Conservation (phyloP, 495 filamentous ascomycete genomes). For the Trichoderma orchidacearum region DNA sequence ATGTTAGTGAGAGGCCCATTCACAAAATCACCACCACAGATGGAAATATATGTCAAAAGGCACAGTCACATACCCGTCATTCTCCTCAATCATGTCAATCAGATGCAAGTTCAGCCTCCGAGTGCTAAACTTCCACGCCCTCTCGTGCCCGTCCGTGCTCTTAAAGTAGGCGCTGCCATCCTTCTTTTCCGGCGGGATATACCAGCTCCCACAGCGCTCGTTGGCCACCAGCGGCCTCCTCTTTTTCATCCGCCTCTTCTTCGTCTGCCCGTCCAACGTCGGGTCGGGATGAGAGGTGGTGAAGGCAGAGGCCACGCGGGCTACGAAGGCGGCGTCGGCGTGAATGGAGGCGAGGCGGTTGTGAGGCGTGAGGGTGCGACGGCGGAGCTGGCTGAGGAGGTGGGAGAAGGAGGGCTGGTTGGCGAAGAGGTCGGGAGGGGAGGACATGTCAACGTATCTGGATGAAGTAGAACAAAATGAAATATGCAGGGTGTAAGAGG, state of each 20-base stretch:
- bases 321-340: constrained; percentile 54
- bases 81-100: constrained; percentile 41
- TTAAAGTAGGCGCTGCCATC: constrained; percentile 82
- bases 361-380: constrained; percentile 58
- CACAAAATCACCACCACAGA: not conserved
- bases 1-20: not conserved
- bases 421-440: no score
- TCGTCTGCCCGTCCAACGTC: not conserved
- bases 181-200: constrained; percentile 57
- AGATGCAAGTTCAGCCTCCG: constrained; percentile 76
- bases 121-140: constrained; percentile 78
- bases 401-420: constrained; percentile 18
- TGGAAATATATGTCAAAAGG: not conserved
- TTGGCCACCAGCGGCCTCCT: constrained; percentile 78
- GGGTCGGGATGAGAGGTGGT: not conserved
- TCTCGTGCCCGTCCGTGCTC: constrained; percentile 87
- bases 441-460: no score
- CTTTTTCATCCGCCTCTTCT: not conserved
- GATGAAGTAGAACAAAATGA: no score
- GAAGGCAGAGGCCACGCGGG: constrained; percentile 33
- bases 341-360: constrained; percentile 69
- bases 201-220: constrained; percentile 92
- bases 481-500: no score
- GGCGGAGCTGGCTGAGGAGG: constrained; percentile 46
- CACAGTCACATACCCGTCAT: constrained; percentile 42